phyloP scores from a whole-genome alignment of 169 alveolate species.

The Cryptosporidium sp. region DNA sequence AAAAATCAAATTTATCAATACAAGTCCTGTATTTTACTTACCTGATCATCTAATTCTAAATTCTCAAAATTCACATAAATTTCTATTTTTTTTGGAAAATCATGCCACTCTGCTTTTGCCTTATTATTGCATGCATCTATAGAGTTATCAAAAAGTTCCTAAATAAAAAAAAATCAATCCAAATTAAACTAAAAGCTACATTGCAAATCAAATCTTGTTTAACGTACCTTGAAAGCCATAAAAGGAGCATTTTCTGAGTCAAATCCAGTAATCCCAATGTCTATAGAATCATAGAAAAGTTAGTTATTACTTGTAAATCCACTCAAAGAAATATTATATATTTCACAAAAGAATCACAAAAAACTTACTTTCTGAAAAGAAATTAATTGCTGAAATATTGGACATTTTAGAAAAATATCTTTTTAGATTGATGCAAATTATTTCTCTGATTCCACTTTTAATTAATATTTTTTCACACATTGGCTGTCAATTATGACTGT shows the following conservation, averaged over 20 bases:
- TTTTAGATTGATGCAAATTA: background rate
- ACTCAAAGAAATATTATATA: background rate
- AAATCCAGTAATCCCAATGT: constrained; percentile 70
- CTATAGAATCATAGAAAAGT: constrained; percentile 4
- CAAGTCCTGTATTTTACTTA: background rate
- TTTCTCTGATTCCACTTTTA: background rate
- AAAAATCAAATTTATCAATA: background rate
- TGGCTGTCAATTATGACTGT: constrained; percentile 43
- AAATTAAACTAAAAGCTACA: background rate
- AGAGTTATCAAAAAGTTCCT: constrained; percentile 73
- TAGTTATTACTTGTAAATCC: background rate
- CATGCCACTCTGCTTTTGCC: constrained; percentile 35
- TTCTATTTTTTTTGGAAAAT: constrained; percentile 7
- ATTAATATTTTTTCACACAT: background rate
- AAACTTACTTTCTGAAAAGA: constrained; percentile 73
- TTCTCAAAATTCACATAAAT: constrained; percentile 31
- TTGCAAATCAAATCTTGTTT: background rate
- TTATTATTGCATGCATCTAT: constrained; percentile 56
- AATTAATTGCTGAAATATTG: constrained; percentile 42
- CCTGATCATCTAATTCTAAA: constrained; percentile 28
- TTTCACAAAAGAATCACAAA: too few relatives aligned
- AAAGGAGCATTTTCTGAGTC: constrained; percentile 72
- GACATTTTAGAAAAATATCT: constrained; percentile 24
- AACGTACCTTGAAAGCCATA: constrained; percentile 66
- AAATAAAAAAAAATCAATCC: background rate